phyloP scores from a whole-genome alignment of 78 protist species.

The Monosiga brevicollis region DNA sequence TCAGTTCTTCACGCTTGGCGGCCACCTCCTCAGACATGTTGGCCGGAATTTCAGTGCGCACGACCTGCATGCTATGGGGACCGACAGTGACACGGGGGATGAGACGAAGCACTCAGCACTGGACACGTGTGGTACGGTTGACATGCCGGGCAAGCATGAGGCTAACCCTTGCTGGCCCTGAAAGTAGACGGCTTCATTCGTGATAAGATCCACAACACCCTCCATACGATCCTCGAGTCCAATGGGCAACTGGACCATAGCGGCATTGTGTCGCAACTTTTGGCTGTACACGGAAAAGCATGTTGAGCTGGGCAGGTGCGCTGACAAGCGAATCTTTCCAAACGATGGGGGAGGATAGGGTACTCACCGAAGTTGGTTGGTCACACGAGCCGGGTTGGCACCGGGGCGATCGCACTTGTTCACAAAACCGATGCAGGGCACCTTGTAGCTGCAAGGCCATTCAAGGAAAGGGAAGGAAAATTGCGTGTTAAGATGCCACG shows the following conservation, averaged over 20 bases:
- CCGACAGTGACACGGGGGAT: not conserved
- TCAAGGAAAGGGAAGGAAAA: no score
- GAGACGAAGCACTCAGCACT: not conserved
- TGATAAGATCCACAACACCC: constrained; percentile 80
- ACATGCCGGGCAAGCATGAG: not conserved
- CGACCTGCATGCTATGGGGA: not conserved
- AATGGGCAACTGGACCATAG: constrained; percentile 67
- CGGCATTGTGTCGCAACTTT: constrained; percentile 74
- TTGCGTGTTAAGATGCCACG: no score
- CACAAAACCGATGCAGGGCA: constrained; percentile 83
- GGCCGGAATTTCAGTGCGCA: constrained; percentile 42
- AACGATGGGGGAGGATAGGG: no score
- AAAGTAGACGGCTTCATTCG: constrained; percentile 35
- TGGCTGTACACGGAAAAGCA: constrained; percentile 34
- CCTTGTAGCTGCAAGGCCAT: constrained; percentile 58
- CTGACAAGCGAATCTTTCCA: no score
- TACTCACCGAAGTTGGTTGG: not conserved
- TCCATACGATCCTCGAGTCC: constrained; percentile 54
- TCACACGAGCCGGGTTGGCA: constrained; percentile 53
- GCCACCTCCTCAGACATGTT: not conserved
- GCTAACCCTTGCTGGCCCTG: constrained; percentile 41
- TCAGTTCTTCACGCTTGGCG: constrained; percentile 18
- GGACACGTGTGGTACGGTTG: not conserved
- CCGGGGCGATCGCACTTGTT: constrained; percentile 90
- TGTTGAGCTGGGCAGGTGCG: no score